phyloP scores from a whole-genome alignment of 345 rosid genomes.

The Eutrema heterophyllum region DNA sequence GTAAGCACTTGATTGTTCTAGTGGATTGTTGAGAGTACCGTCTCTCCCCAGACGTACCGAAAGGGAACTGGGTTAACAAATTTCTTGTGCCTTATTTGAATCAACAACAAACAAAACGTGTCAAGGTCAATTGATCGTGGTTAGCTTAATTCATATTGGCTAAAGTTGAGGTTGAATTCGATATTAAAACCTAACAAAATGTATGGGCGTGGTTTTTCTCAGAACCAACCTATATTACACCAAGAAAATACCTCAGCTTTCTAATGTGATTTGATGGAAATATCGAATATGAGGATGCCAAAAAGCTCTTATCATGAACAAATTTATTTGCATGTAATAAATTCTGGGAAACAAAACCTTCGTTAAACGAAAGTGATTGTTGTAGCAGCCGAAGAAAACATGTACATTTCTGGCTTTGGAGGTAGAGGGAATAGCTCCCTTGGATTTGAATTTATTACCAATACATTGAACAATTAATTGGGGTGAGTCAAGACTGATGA shows the following conservation, averaged over 20 bases:
- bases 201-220: background rate
- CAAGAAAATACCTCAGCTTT: background rate
- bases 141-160: no score
- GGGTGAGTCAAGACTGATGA: background rate
- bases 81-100: no score
- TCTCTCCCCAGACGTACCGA: no score
- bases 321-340: background rate
- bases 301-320: background rate
- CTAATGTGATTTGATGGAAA: background rate
- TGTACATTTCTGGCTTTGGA: background rate
- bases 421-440: no score
- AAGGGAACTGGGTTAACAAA: no score
- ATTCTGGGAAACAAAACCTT: background rate
- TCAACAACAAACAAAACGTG: no score
- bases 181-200: no score
- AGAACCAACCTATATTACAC: background rate
- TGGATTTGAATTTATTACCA: no score
- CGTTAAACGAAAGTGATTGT: background rate
- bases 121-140: no score
- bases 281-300: background rate
- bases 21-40: no score
- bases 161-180: no score
- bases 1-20: no score
- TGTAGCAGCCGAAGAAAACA: background rate
- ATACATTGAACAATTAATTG: background rate